phyloP scores from a whole-genome alignment of 2,329 filamentous ascomycete genomes.

The Aschersonia sp. region DNA sequence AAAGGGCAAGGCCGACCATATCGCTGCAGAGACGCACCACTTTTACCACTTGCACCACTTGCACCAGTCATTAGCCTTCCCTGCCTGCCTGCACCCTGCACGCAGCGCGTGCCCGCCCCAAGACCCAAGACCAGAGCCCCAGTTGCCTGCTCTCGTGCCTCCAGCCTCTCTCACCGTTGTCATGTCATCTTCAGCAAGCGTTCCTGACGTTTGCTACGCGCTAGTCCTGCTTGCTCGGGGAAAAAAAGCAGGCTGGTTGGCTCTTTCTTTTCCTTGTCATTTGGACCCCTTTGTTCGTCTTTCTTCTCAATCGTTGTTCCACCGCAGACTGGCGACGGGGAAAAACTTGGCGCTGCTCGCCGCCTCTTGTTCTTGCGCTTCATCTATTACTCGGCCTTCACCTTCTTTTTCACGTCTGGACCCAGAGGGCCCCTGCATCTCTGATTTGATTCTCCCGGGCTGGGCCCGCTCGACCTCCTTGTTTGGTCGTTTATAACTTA shows the following conservation, averaged over 20 bases:
- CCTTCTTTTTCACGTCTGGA: background rate
- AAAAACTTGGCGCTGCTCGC: too few species aligned
- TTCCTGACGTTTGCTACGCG: background rate
- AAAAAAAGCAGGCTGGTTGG: background rate
- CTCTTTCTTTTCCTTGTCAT: background rate
- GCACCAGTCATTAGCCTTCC: background rate
- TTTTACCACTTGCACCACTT: too few species aligned
- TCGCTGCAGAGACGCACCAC: background rate
- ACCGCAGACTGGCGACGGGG: too few species aligned
- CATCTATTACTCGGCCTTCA: background rate
- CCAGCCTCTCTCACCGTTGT: background rate
- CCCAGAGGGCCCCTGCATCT: background rate
- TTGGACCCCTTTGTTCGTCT: too few species aligned
- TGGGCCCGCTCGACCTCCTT: background rate
- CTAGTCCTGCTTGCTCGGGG: too few species aligned
- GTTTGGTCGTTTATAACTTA: conserved; percentile 1
- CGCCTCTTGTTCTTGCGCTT: background rate
- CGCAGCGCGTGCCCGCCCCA: background rate
- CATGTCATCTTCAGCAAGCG: background rate
- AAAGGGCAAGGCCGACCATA: background rate
- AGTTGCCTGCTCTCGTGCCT: background rate
- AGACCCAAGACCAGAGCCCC: background rate
- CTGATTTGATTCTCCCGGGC: background rate
- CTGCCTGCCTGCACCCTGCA: background rate
- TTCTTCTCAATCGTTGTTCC: too few species aligned